Percentiles rank a stretch among this genome's conserved stretches.
Conservation (phyloP, 2,329 filamentous ascomycete species). For the Fusarium sp. region DNA sequence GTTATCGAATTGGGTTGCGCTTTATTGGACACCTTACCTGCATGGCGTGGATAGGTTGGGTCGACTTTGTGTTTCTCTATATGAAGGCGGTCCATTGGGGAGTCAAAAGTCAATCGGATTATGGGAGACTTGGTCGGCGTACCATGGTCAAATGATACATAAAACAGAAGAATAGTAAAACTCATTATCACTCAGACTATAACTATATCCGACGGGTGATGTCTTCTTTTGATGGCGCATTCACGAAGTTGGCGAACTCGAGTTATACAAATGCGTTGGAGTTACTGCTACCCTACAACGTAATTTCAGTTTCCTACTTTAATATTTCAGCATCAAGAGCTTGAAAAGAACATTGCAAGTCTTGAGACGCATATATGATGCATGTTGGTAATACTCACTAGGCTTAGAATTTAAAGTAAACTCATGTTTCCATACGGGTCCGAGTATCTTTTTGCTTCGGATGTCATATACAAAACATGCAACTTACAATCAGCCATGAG, state of each 20-base stretch:
- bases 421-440: neutral
- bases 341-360: neutral
- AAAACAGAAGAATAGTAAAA: slow-evolving; percentile 22
- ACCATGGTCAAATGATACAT: slow-evolving; percentile 28
- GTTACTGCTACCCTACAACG: neutral
- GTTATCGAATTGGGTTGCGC: slow-evolving; percentile 27
- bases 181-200: neutral
- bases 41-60: slow-evolving; percentile 29
- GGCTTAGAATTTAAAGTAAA: neutral
- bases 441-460: neutral
- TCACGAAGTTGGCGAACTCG: neutral
- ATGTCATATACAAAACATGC: neutral
- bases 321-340: neutral
- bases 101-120: slow-evolving; percentile 35
- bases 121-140: slow-evolving; percentile 27
- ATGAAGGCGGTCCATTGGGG: slow-evolving; percentile 16
- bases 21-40: slow-evolving; percentile 40
- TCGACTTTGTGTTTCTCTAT: slow-evolving; percentile 21
- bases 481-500: neutral
- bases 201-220: neutral
- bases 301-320: no score
- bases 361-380: neutral
- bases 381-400: neutral
- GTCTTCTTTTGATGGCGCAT: neutral
- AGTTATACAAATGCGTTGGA: neutral